A percentile compares a stretch with the other conserved stretches of the same genome.
Evolutionary conservation across 805 yeast genomes (phyloP).

Genomic region (Candida awuae): DNA sequence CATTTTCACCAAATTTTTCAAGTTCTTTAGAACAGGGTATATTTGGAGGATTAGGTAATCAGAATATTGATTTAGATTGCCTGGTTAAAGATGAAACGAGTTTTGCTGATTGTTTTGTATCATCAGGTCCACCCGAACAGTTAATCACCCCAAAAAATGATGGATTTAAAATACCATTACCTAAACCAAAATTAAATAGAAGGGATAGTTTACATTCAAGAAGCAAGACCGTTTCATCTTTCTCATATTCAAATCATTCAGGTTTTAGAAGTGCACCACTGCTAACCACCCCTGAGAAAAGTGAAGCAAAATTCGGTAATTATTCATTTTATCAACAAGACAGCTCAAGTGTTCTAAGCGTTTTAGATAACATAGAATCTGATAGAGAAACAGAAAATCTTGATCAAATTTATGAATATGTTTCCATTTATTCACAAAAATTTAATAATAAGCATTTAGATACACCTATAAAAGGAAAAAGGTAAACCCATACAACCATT

Average conservation of each 20-base stretch:
- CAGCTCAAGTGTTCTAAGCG: conserved; percentile 4
- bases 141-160: conserved; percentile 1
- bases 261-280: conserved; percentile 10
- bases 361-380: no score
- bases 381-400: not conserved
- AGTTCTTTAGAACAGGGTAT: conserved; percentile 12
- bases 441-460: conserved; percentile 23
- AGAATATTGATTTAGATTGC: conserved; percentile 19
- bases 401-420: conserved; percentile 3
- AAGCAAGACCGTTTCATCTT: conserved; percentile 22
- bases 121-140: no score
- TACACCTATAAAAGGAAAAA: conserved; percentile 25
- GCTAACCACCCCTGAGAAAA: conserved; percentile 10
- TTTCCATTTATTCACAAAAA: conserved; percentile 15
- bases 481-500: no score
- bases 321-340: conserved; percentile 3
- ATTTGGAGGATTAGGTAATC: conserved; percentile 23
- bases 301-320: conserved; percentile 6
- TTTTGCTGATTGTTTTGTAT: not conserved
- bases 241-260: conserved; percentile 9
- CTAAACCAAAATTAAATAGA: conserved; percentile 6
- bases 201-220: conserved; percentile 16
- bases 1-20: not conserved
- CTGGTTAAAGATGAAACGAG: conserved; percentile 17
- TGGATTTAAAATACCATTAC: conserved; percentile 11